Percentiles rank a stretch among this genome's conserved stretches.
Evolutionary conservation across 495 filamentous ascomycete species (phyloP).

Genomic region (Cercophora sp.): DNA sequence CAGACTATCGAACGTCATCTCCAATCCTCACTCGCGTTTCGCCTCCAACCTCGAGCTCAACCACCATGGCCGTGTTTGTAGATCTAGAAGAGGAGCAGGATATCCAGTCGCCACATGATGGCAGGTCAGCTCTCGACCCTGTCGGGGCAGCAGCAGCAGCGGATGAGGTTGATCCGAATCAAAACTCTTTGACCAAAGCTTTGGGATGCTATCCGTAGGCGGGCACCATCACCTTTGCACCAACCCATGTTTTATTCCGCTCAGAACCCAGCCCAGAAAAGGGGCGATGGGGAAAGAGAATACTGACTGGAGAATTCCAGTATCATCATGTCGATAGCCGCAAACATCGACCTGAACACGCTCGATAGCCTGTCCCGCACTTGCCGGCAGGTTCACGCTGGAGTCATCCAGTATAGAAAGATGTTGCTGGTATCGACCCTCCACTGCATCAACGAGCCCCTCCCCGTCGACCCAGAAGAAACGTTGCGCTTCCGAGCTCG

Average conservation of each 20-base stretch:
- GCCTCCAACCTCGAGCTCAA: neutral
- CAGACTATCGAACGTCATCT: too few relatives aligned
- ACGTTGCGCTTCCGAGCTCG: constrained; percentile 48
- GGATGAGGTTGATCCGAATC: constrained; percentile 50
- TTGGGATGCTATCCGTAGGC: constrained; percentile 87
- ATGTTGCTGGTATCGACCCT: constrained; percentile 69
- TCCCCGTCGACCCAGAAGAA: constrained; percentile 44
- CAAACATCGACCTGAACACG: constrained; percentile 75
- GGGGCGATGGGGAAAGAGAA: neutral
- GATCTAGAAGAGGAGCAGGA: constrained; percentile 59
- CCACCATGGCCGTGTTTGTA: constrained; percentile 59
- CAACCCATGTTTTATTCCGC: too few relatives aligned
- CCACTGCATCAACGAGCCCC: constrained; percentile 67
- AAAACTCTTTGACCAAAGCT: constrained; percentile 68
- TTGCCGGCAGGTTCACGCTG: constrained; percentile 72
- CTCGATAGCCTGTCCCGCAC: constrained; percentile 75
- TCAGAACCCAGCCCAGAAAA: too few relatives aligned
- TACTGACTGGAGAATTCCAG: constrained; percentile 39
- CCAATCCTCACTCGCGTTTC: neutral
- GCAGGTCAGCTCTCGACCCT: constrained; percentile 3
- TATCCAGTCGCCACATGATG: constrained; percentile 39
- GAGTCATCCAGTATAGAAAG: constrained; percentile 69
- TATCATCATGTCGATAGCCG: constrained; percentile 69
- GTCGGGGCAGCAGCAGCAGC: constrained; percentile 2
- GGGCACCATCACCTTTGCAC: constrained; percentile 31